phyloP scores from a whole-genome alignment of 139 green algal genomes.

The Micractinium sp. region DNA sequence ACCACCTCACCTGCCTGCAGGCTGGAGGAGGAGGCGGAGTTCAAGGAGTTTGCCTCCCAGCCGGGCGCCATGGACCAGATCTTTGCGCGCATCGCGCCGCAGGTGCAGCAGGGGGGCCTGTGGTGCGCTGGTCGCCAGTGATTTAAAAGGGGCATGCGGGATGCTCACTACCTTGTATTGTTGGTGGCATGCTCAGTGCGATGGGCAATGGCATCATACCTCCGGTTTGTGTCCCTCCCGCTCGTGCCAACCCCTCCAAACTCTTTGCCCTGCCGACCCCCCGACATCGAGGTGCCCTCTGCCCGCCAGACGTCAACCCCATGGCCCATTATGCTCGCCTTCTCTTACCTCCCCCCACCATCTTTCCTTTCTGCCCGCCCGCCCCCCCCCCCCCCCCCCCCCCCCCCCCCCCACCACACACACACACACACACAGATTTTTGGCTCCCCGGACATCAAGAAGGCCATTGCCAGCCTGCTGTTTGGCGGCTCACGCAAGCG shows the following conservation, averaged over 20 bases:
- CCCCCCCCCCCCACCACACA: neutral
- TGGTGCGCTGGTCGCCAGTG: too few relatives aligned
- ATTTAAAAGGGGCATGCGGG: too few relatives aligned
- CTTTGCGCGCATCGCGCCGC: conserved; percentile 84
- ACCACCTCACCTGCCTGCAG: conserved; percentile 8
- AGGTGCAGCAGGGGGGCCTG: neutral
- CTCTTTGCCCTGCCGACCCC: too few relatives aligned
- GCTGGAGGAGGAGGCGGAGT: conserved; percentile 82
- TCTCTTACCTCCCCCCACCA: neutral
- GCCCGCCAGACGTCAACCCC: neutral
- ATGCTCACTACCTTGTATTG: too few relatives aligned
- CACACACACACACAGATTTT: conserved; percentile 84
- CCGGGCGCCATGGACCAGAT: conserved; percentile 79
- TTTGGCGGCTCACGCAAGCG: conserved; percentile 95
- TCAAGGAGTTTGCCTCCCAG: conserved; percentile 86
- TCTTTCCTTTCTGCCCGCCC: neutral
- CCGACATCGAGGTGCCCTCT: neutral
- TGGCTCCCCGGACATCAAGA: conserved; percentile 94
- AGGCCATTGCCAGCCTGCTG: conserved; percentile 94
- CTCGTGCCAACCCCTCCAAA: too few relatives aligned
- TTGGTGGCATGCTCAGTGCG: too few relatives aligned
- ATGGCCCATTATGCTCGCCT: neutral
- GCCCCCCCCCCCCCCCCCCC: neutral
- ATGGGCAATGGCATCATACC: too few relatives aligned
- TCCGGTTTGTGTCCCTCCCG: neutral